A percentile compares a stretch with the other conserved stretches of the same genome.
Evolutionary conservation across 176 grass and related monocot species (phyloP).

Genomic region (Carex myosuroides): DNA sequence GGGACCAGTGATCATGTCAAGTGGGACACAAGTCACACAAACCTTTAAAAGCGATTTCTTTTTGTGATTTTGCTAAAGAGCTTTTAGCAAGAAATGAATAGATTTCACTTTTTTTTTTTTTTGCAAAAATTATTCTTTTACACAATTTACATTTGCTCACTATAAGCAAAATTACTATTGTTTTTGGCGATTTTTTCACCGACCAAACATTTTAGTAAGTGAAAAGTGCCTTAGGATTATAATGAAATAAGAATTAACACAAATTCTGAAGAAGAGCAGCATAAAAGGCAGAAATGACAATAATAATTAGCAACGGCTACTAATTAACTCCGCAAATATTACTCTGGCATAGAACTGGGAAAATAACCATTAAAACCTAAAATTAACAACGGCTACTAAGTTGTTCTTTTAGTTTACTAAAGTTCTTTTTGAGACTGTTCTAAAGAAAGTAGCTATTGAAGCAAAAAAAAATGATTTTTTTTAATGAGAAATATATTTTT

Average conservation of each 20-base stretch:
- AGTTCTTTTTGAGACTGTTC: no score
- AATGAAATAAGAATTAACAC: background rate
- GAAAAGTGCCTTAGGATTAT: background rate
- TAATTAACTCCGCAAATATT: no score
- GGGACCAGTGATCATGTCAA: background rate
- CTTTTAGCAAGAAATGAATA: constrained; percentile 1
- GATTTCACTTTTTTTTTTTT: background rate
- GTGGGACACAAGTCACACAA: background rate
- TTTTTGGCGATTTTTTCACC: background rate
- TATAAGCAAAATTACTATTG: background rate
- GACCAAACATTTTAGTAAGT: background rate
- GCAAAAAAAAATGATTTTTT: no score
- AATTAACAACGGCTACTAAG: no score
- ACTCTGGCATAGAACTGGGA: background rate
- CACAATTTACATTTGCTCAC: background rate
- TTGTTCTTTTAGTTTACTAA: no score
- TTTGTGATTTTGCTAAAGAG: background rate
- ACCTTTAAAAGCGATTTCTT: background rate
- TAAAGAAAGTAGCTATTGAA: no score
- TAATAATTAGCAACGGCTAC: no score
- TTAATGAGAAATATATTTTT: no score
- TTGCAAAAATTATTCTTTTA: background rate
- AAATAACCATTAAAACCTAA: background rate
- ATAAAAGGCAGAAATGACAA: no score
- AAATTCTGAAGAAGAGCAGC: no score